Percentiles rank a stretch among this genome's conserved stretches.
phyloP scores from a whole-genome alignment of 2,329 filamentous ascomycete genomes.

The Fusarium sp. region DNA sequence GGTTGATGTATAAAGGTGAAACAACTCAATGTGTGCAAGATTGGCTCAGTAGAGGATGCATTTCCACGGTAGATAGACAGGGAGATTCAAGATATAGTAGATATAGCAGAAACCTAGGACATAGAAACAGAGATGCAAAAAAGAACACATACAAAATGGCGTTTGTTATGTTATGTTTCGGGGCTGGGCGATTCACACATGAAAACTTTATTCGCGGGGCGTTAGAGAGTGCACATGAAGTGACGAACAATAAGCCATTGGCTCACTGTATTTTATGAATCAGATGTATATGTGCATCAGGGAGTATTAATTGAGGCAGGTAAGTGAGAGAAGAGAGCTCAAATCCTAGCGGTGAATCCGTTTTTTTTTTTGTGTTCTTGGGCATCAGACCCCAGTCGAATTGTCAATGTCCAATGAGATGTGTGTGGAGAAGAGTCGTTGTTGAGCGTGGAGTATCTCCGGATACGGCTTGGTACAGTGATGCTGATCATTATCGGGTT shows the following conservation, averaged over 20 bases:
- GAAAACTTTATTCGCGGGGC: conserved; percentile 18
- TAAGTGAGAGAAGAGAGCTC: conserved; percentile 5
- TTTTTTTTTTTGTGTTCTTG: background rate
- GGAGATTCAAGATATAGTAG: conserved; percentile 1
- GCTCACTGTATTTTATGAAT: conserved; percentile 6
- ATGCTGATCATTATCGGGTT: background rate
- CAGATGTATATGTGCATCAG: conserved; percentile 2
- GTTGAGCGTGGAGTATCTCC: conserved; percentile 30
- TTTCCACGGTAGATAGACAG: background rate
- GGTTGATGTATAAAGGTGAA: background rate
- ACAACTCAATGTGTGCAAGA: background rate
- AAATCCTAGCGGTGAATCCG: conserved; percentile 31
- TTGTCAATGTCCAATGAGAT: conserved; percentile 24
- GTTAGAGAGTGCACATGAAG: conserved; percentile 2
- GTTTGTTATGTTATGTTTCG: conserved; percentile 13
- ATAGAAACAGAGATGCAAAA: conserved; percentile 2
- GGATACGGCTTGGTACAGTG: conserved; percentile 31
- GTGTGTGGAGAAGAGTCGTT: conserved; percentile 28
- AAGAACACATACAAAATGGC: conserved; percentile 20
- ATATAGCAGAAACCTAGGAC: background rate
- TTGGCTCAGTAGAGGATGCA: background rate
- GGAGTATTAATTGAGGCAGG: conserved; percentile 7
- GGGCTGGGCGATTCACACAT: conserved; percentile 26
- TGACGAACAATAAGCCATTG: conserved; percentile 17
- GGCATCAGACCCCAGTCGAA: conserved; percentile 6